Conservation (phyloP, 2,329 filamentous ascomycete species). For the Ilyonectria robusta region DNA sequence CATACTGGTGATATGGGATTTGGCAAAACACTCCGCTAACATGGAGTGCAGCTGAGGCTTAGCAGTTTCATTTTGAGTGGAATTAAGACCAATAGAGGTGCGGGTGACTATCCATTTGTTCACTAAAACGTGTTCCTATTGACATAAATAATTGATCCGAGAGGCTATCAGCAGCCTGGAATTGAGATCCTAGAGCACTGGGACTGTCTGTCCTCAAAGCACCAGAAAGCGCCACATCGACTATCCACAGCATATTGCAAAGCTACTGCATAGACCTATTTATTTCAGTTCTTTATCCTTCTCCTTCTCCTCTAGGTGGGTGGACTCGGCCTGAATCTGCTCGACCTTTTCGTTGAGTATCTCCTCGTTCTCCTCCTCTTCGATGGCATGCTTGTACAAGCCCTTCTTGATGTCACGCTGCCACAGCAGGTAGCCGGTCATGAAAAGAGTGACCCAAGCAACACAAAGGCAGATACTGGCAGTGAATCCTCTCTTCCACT, state of each 20-base stretch:
- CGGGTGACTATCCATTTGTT: too few species aligned
- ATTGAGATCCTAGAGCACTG: too few species aligned
- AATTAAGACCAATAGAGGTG: too few species aligned
- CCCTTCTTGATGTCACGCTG: constrained; percentile 46
- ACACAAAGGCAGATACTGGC: constrained; percentile 43
- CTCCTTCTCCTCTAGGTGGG: not conserved
- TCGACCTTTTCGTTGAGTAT: constrained; percentile 38
- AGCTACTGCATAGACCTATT: too few species aligned
- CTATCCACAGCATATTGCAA: too few species aligned
- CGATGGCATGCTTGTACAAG: constrained; percentile 37
- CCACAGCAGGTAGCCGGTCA: constrained; percentile 51
- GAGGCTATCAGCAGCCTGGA: too few species aligned
- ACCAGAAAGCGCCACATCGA: too few species aligned
- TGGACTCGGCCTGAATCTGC: not conserved
- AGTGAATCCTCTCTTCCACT: constrained; percentile 44
- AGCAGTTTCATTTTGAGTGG: too few species aligned
- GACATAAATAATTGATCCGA: too few species aligned
- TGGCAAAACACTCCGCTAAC: constrained; percentile 47
- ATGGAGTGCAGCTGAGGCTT: too few species aligned
- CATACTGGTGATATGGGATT: constrained; percentile 68
- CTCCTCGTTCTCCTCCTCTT: constrained; percentile 44
- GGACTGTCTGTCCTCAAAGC: too few species aligned
- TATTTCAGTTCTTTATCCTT: not conserved
- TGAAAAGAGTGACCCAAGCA: constrained; percentile 49
- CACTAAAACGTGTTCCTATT: too few species aligned